Percentiles rank a stretch among this genome's conserved stretches.
These are phyloP conservation scores for Peribolospora baueri DNA, from an alignment of 768 basidiomycete species.

Conservation along the genomic window DNA sequence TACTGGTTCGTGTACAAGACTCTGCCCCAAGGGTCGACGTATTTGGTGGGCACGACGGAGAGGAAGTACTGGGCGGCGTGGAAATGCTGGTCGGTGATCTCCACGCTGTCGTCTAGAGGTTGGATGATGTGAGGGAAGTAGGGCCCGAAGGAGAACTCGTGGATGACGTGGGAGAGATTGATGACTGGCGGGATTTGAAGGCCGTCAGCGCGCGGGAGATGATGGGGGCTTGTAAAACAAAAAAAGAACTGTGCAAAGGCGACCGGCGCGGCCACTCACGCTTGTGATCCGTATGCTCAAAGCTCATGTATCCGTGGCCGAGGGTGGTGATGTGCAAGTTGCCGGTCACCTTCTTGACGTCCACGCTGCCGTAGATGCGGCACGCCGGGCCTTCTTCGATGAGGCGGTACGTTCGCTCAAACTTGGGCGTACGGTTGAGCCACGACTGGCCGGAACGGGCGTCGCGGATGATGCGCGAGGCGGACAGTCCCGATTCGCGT, in stretches of 20 bases:
- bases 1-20: slow-evolving; percentile 55
- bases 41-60: slow-evolving; percentile 84
- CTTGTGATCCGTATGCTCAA: slow-evolving; percentile 63
- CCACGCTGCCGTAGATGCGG: slow-evolving; percentile 56
- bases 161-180: slow-evolving; percentile 90
- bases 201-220: background rate
- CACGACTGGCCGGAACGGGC: slow-evolving; percentile 22
- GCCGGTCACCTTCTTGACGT: slow-evolving; percentile 73
- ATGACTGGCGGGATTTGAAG: slow-evolving; percentile 32
- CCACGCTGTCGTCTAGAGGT: slow-evolving; percentile 74
- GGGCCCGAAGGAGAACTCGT: slow-evolving; percentile 89
- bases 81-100: slow-evolving; percentile 33
- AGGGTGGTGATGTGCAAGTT: slow-evolving; percentile 86
- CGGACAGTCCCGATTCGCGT: no score
- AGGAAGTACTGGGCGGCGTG: slow-evolving; percentile 65
- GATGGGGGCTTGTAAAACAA: background rate
- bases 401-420: slow-evolving; percentile 50
- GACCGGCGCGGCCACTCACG: slow-evolving; percentile 27
- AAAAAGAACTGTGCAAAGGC: background rate
- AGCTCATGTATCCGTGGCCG: slow-evolving; percentile 78
- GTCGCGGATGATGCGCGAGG: no score
- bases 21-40: slow-evolving; percentile 28
- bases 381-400: slow-evolving; percentile 47
- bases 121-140: slow-evolving; percentile 88
- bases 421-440: slow-evolving; percentile 18